Evolutionary conservation across 208 protist genomes (phyloP).

Genomic region (Trypanosoma mega): DNA sequence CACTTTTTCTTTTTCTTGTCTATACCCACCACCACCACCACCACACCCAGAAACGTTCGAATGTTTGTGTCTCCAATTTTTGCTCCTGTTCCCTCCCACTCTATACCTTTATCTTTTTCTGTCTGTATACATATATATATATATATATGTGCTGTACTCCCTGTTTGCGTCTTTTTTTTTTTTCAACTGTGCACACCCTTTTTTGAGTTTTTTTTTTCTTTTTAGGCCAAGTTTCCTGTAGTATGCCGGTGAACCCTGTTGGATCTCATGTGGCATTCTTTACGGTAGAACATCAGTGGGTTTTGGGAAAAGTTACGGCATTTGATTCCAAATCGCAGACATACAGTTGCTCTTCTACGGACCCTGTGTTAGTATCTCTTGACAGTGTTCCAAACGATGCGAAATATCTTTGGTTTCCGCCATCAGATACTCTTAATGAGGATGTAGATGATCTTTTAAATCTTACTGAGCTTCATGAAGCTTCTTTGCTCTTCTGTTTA

Average conservation of each 20-base stretch:
- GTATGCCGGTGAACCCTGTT: conserved; percentile 6
- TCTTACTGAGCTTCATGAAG: conserved; percentile 43
- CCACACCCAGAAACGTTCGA: too few relatives aligned
- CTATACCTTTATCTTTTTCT: too few relatives aligned
- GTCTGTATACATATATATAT: too few relatives aligned
- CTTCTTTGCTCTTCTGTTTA: conserved; percentile 33
- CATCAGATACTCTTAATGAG: conserved; percentile 21
- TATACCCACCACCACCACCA: too few relatives aligned
- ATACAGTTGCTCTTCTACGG: conserved; percentile 21
- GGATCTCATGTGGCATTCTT: conserved; percentile 28
- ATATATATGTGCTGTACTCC: too few relatives aligned
- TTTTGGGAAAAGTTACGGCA: conserved; percentile 22
- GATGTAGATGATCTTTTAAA: conserved; percentile 44
- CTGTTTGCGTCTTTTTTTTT: too few relatives aligned
- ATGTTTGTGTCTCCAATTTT: too few relatives aligned
- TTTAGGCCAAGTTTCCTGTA: too few relatives aligned
- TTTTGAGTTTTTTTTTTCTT: too few relatives aligned
- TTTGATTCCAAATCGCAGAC: conserved; percentile 18
- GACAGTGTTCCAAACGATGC: conserved; percentile 16
- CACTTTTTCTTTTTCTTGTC: too few relatives aligned
- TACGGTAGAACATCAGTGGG: conserved; percentile 26
- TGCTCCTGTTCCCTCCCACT: too few relatives aligned
- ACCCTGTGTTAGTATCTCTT: conserved; percentile 19
- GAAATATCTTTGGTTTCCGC: conserved; percentile 25
- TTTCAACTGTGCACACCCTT: too few relatives aligned